Conservation (phyloP, 768 basidiomycete species). For the Tricholoma sp. region DNA sequence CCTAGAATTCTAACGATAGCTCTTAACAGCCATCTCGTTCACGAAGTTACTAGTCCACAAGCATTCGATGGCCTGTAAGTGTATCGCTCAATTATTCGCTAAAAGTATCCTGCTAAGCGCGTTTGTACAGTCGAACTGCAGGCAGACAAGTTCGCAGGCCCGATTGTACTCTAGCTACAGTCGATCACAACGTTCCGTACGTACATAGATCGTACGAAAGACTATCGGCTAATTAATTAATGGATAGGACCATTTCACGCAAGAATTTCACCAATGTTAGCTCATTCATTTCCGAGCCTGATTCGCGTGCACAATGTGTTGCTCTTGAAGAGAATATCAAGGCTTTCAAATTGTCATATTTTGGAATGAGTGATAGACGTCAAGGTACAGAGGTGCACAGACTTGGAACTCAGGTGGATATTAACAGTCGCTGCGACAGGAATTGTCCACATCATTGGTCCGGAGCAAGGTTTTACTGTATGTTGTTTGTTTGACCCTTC, state of each 20-base stretch:
- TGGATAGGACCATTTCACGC: constrained; percentile 61
- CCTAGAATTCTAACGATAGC: background rate
- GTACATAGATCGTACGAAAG: constrained; percentile 22
- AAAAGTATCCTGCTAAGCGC: constrained; percentile 9
- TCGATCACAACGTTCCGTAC: constrained; percentile 86
- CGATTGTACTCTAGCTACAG: constrained; percentile 86
- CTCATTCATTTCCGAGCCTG: constrained; percentile 77
- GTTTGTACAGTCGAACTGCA: constrained; percentile 54
- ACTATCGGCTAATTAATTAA: constrained; percentile 1
- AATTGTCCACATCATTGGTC: constrained; percentile 87
- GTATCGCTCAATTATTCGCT: constrained; percentile 6
- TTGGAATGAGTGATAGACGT: constrained; percentile 84
- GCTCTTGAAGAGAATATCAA: constrained; percentile 88
- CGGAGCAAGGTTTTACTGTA: constrained; percentile 90
- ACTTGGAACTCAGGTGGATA: constrained; percentile 1
- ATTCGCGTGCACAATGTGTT: constrained; percentile 78
- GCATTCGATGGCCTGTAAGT: constrained; percentile 82
- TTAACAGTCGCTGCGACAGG: constrained; percentile 32
- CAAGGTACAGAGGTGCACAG: constrained; percentile 51
- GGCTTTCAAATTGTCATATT: constrained; percentile 88
- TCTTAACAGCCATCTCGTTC: constrained; percentile 53
- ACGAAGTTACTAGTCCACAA: constrained; percentile 93
- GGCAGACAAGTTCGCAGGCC: constrained; percentile 74
- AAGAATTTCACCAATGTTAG: constrained; percentile 69
- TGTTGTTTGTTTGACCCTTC: constrained; percentile 12